Evolutionary conservation across 441 rosid species (phyloP).

Genomic region (Pelargonium citronellum): DNA sequence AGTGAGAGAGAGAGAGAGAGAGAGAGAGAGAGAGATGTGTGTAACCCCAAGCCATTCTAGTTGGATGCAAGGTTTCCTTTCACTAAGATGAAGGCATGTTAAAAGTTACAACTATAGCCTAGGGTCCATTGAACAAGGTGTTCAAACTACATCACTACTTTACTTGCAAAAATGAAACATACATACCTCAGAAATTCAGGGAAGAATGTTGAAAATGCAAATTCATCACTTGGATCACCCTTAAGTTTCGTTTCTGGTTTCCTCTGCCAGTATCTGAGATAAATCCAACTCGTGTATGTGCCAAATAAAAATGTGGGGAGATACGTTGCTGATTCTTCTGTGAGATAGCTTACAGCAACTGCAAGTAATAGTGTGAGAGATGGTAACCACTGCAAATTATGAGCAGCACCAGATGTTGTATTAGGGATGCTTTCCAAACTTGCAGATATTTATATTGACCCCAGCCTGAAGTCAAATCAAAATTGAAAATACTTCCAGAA

Average conservation of each 20-base stretch:
- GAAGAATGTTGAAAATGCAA: conserved; percentile 84
- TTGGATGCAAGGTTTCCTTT: neutral
- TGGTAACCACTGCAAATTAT: conserved; percentile 79
- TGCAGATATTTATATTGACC: conserved; percentile 8
- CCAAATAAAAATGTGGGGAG: conserved; percentile 89
- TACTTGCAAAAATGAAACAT: conserved; percentile 12
- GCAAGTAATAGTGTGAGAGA: conserved; percentile 61
- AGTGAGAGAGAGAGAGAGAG: conserved; percentile 8
- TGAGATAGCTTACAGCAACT: conserved; percentile 67
- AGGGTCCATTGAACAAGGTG: neutral
- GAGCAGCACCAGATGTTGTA: conserved; percentile 11
- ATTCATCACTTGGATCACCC: conserved; percentile 95
- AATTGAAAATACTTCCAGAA: conserved; percentile 4
- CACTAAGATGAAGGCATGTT: neutral
- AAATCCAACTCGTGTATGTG: conserved; percentile 82
- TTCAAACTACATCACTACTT: conserved; percentile 2
- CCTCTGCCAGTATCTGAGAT: conserved; percentile 79
- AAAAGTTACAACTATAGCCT: neutral
- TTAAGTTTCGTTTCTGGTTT: conserved; percentile 78
- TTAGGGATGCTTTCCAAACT: conserved; percentile 19
- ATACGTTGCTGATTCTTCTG: conserved; percentile 54
- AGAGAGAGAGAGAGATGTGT: too few relatives aligned
- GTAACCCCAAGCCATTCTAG: neutral
- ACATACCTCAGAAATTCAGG: conserved; percentile 76
- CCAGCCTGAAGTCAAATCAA: neutral